A percentile compares a stretch with the other conserved stretches of the same genome.
These are phyloP conservation scores for Calycina herbarum DNA, from an alignment of 2,329 filamentous ascomycete species.

Conservation along the genomic window DNA sequence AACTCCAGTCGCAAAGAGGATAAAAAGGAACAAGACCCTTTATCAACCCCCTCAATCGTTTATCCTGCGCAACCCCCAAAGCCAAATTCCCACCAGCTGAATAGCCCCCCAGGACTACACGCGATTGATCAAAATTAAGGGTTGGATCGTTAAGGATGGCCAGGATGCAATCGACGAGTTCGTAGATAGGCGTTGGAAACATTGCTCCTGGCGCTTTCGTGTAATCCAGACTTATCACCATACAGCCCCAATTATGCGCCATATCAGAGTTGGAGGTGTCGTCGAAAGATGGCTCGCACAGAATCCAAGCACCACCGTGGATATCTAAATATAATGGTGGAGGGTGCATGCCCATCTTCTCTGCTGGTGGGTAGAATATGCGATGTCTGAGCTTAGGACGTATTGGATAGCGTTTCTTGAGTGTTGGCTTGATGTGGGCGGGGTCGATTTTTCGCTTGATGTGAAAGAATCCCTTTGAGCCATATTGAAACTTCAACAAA, in stretches of 20 bases:
- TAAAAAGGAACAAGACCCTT: no score
- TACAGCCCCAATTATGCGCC: slow-evolving; percentile 40
- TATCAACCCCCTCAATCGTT: no score
- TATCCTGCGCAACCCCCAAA: no score
- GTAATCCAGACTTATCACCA: slow-evolving; percentile 52
- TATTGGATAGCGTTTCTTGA: slow-evolving; percentile 11
- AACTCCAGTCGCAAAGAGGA: no score
- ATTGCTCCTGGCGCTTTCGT: slow-evolving; percentile 46
- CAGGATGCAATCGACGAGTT: slow-evolving; percentile 46
- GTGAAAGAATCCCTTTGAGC: no score
- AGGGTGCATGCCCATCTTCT: not conserved
- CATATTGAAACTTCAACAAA: no score
- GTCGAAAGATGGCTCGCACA: slow-evolving; percentile 45
- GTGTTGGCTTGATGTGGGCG: not conserved
- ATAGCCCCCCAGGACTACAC: slow-evolving; percentile 49
- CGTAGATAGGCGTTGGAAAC: slow-evolving; percentile 47
- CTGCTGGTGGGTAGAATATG: slow-evolving; percentile 43
- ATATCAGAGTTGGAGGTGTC: slow-evolving; percentile 48
- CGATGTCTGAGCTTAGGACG: slow-evolving; percentile 30
- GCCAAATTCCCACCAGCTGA: slow-evolving; percentile 51
- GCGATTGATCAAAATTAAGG: slow-evolving; percentile 46
- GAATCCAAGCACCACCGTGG: slow-evolving; percentile 51
- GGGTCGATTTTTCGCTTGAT: no score
- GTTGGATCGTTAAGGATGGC: slow-evolving; percentile 44
- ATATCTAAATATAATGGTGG: slow-evolving; percentile 47